phyloP scores from a whole-genome alignment of 2,329 filamentous ascomycete genomes.

The Fusarium secorum region DNA sequence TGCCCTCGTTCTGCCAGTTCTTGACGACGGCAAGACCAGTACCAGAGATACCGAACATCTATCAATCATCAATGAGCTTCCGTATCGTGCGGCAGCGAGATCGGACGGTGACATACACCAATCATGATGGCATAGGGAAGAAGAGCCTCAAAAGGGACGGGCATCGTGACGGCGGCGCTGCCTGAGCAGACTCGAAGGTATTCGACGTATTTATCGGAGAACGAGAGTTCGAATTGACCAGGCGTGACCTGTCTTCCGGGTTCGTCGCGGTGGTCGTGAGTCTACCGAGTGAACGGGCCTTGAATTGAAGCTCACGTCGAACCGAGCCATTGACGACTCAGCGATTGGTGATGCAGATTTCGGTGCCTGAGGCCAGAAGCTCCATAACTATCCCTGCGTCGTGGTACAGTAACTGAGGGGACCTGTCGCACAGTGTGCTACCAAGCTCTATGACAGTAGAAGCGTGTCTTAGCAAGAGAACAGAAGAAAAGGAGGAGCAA shows the following conservation, averaged over 20 bases:
- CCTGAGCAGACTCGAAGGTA: slow-evolving; percentile 43
- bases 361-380: slow-evolving; percentile 39
- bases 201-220: slow-evolving; percentile 6
- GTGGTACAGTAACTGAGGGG: slow-evolving; percentile 13
- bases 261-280: slow-evolving; percentile 26
- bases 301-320: slow-evolving; percentile 42
- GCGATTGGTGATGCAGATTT: slow-evolving; percentile 38
- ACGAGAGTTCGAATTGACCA: slow-evolving; percentile 36
- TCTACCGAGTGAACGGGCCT: slow-evolving; percentile 36
- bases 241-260: slow-evolving; percentile 29
- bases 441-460: background rate
- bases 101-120: slow-evolving; percentile 55
- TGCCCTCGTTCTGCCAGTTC: slow-evolving; percentile 67
- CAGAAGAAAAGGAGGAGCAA: background rate
- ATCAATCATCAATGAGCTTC: slow-evolving; percentile 39
- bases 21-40: slow-evolving; percentile 65
- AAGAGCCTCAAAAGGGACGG: slow-evolving; percentile 69
- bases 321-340: slow-evolving; percentile 42
- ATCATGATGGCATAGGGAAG: slow-evolving; percentile 72
- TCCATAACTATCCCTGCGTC: slow-evolving; percentile 29
- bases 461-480: background rate
- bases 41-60: slow-evolving; percentile 72
- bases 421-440: slow-evolving; percentile 2
- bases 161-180: slow-evolving; percentile 56
- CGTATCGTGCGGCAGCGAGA: slow-evolving; percentile 1